These are phyloP conservation scores for Scleroderma citrinum DNA, from an alignment of 768 basidiomycete genomes.

Conservation along the genomic window DNA sequence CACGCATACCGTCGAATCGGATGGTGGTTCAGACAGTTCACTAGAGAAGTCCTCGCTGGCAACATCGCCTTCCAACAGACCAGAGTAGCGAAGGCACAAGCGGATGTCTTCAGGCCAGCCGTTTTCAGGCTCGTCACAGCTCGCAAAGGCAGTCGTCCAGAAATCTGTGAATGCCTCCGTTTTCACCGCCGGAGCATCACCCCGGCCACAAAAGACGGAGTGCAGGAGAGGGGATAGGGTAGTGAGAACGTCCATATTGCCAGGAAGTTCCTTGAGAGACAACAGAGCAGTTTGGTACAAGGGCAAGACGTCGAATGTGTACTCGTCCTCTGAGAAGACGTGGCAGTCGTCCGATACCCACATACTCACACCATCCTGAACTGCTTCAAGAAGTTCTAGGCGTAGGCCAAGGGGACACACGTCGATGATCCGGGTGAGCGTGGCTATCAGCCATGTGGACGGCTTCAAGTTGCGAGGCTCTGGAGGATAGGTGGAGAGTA, in stretches of 20 bases:
- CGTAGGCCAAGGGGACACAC: conserved; percentile 46
- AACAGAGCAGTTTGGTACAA: conserved; percentile 58
- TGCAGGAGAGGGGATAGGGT: conserved; percentile 45
- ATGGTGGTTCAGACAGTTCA: conserved; percentile 22
- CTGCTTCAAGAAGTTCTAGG: conserved; percentile 37
- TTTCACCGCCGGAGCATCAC: conserved; percentile 39
- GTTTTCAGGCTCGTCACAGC: conserved; percentile 33
- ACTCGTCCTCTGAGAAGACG: conserved; percentile 47
- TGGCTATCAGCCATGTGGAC: conserved; percentile 57
- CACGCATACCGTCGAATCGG: conserved; percentile 7
- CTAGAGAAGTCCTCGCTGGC: neutral
- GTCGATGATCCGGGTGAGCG: conserved; percentile 50
- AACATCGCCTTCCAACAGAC: conserved; percentile 1
- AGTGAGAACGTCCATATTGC: conserved; percentile 36
- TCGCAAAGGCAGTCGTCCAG: conserved; percentile 49
- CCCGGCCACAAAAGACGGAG: conserved; percentile 50
- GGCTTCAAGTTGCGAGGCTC: conserved; percentile 46
- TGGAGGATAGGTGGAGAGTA: conserved; percentile 63
- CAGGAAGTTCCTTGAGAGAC: conserved; percentile 43
- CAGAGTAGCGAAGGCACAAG: conserved; percentile 24
- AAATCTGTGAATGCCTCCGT: conserved; percentile 54
- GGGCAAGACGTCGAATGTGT: conserved; percentile 54
- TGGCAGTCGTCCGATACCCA: conserved; percentile 62
- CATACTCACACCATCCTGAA: conserved; percentile 48
- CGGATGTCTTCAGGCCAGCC: conserved; percentile 53